Evolutionary conservation across 805 yeast genomes (phyloP).

Genomic region (Starmera caribaea): DNA sequence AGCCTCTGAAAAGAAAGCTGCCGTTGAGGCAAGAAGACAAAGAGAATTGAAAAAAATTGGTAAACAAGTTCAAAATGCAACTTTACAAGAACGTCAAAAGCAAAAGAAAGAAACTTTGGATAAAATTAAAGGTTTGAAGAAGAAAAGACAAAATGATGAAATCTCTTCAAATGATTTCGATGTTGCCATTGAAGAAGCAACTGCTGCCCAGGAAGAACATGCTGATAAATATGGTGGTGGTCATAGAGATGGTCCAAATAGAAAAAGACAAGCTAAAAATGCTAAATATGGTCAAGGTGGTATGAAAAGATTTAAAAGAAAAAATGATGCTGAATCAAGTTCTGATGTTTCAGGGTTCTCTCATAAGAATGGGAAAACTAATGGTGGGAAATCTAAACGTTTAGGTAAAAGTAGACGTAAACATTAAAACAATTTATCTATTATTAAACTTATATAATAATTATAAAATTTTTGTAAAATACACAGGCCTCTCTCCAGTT

Average conservation of each 20-base stretch:
- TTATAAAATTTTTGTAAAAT: not conserved
- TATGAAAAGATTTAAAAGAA: slow-evolving; percentile 60
- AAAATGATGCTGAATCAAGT: slow-evolving; percentile 64
- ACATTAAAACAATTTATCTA: not conserved
- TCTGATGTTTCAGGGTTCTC: slow-evolving; percentile 52
- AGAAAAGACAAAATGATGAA: slow-evolving; percentile 75
- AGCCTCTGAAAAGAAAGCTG: slow-evolving; percentile 76
- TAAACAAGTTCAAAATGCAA: slow-evolving; percentile 91
- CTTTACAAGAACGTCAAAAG: slow-evolving; percentile 86
- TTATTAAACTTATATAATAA: not conserved
- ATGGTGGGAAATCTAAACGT: slow-evolving; percentile 38
- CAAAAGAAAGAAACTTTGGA: slow-evolving; percentile 87
- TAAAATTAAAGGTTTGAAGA: slow-evolving; percentile 81
- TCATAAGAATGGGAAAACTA: slow-evolving; percentile 30
- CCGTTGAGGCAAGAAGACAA: slow-evolving; percentile 90
- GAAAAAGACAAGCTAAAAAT: slow-evolving; percentile 63
- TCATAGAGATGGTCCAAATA: slow-evolving; percentile 46
- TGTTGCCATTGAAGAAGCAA: slow-evolving; percentile 83
- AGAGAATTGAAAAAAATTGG: slow-evolving; percentile 94
- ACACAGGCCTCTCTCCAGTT: too few relatives aligned
- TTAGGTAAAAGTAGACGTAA: slow-evolving; percentile 49
- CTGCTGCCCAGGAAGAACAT: slow-evolving; percentile 32
- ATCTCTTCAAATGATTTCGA: slow-evolving; percentile 70
- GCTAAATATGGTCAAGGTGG: slow-evolving; percentile 74
- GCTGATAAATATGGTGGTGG: slow-evolving; percentile 30